phyloP scores from a whole-genome alignment of 2,329 filamentous ascomycete species.

The Botryosphaeria agaves region DNA sequence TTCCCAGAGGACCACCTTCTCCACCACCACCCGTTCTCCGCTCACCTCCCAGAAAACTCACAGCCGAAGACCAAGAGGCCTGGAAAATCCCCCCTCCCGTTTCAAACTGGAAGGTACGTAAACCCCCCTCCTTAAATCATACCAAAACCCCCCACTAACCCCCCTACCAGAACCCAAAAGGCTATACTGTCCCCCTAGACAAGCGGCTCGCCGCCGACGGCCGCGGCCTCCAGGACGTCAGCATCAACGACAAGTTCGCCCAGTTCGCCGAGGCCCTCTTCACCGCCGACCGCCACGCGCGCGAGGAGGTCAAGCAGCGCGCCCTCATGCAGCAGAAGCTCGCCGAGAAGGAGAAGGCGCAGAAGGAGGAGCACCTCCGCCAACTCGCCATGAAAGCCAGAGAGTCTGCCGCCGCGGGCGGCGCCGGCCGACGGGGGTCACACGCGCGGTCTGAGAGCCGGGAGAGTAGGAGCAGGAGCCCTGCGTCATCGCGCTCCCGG shows the following conservation, averaged over 20 bases:
- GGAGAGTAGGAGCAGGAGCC: conserved; percentile 7
- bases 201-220: conserved; percentile 92
- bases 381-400: conserved; percentile 80
- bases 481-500: conserved; percentile 5
- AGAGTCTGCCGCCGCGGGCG: conserved; percentile 50
- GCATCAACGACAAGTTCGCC: conserved; percentile 97
- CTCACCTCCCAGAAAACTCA: conserved; percentile 84
- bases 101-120: conserved; percentile 99
- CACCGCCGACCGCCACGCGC: conserved; percentile 83
- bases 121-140: too few species aligned
- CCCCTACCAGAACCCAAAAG: conserved; percentile 97
- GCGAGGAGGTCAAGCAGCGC: conserved; percentile 87
- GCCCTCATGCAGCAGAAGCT: conserved; percentile 90
- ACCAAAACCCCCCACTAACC: too few species aligned
- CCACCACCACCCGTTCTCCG: conserved; percentile 91
- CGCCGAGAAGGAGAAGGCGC: conserved; percentile 87
- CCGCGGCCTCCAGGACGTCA: conserved; percentile 75
- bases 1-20: conserved; percentile 78
- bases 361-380: conserved; percentile 85
- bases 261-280: conserved; percentile 90
- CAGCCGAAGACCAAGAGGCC: conserved; percentile 89
- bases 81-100: conserved; percentile 87
- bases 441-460: conserved; percentile 8
- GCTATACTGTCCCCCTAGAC: conserved; percentile 88
- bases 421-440: conserved; percentile 1